A percentile compares a stretch with the other conserved stretches of the same genome.
phyloP scores from a whole-genome alignment of 2,329 filamentous ascomycete species.

The Verticillium nonalfalfae region DNA sequence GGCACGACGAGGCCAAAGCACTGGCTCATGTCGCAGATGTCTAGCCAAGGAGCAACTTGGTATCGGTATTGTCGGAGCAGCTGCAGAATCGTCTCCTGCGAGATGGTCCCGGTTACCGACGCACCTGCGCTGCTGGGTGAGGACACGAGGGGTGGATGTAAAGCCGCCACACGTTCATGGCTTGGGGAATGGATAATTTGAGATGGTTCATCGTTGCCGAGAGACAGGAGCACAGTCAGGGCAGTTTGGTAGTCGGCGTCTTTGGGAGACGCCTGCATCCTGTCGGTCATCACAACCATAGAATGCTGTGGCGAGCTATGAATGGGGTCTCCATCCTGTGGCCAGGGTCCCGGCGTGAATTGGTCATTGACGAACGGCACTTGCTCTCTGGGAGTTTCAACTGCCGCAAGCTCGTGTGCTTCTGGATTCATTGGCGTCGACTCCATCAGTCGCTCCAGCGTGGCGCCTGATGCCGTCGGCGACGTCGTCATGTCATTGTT shows the following conservation, averaged over 20 bases:
- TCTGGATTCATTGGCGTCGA: slow-evolving; percentile 2
- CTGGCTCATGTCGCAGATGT: slow-evolving; percentile 32
- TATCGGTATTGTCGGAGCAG: slow-evolving; percentile 37
- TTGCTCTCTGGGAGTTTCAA: not conserved
- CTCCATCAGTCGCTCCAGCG: slow-evolving; percentile 1
- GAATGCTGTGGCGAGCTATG: not conserved
- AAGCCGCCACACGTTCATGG: not conserved
- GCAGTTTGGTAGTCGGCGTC: slow-evolving; percentile 22
- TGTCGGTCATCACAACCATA: not conserved
- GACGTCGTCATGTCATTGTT: not conserved
- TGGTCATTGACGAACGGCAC: not conserved
- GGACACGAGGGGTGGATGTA: not conserved
- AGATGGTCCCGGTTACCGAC: not conserved
- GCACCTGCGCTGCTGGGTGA: not conserved
- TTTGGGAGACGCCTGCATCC: not conserved
- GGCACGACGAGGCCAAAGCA: slow-evolving; percentile 31
- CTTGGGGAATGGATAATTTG: not conserved
- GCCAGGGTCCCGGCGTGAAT: not conserved
- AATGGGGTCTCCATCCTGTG: not conserved
- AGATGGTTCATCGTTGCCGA: slow-evolving; percentile 18
- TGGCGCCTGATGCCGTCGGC: not conserved
- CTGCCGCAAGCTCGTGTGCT: not conserved
- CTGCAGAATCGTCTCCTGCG: slow-evolving; percentile 14
- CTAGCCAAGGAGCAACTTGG: slow-evolving; percentile 37
- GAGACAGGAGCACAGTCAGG: slow-evolving; percentile 23